These are phyloP conservation scores for Cryptococcus sp. DNA, from an alignment of 1,284 basidiomycete species.

Conservation along the genomic window DNA sequence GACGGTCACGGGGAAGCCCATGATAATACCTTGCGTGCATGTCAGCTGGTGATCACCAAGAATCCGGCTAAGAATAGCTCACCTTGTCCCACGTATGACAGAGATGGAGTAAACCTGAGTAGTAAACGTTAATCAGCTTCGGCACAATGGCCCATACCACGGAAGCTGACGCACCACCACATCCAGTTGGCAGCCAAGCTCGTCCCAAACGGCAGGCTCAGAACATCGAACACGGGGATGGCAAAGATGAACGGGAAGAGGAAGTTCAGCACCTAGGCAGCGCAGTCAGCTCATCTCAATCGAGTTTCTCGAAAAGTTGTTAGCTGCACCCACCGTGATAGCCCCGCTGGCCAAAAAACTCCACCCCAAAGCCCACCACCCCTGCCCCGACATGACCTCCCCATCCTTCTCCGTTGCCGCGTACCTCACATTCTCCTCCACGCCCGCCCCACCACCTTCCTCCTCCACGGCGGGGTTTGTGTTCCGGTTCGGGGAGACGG, in stretches of 20 bases:
- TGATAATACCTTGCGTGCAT: slow-evolving; percentile 72
- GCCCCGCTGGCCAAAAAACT: slow-evolving; percentile 69
- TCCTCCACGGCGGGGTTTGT: not conserved
- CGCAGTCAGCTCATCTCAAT: not conserved
- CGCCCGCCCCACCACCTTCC: slow-evolving; percentile 5
- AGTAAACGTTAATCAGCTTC: slow-evolving; percentile 2
- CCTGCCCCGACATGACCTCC: slow-evolving; percentile 57
- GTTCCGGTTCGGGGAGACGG: slow-evolving; percentile 17
- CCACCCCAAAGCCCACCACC: slow-evolving; percentile 68
- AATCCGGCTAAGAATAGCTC: slow-evolving; percentile 11
- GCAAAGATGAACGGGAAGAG: slow-evolving; percentile 87
- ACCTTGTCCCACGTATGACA: slow-evolving; percentile 89
- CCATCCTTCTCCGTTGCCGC: slow-evolving; percentile 36
- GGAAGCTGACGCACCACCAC: slow-evolving; percentile 61
- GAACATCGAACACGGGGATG: slow-evolving; percentile 79
- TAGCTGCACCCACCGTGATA: slow-evolving; percentile 62
- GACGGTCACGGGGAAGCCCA: slow-evolving; percentile 91
- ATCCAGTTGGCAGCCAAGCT: slow-evolving; percentile 78
- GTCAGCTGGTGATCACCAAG: slow-evolving; percentile 15
- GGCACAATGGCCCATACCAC: not conserved
- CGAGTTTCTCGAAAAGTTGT: not conserved
- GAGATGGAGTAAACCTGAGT: slow-evolving; percentile 71
- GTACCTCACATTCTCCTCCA: slow-evolving; percentile 4
- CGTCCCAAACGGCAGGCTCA: slow-evolving; percentile 52
- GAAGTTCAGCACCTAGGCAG: slow-evolving; percentile 57